A percentile compares a stretch with the other conserved stretches of the same genome.
These are phyloP conservation scores for Ambrosia trifida DNA, from an alignment of 129 eudicot species.

Conservation along the genomic window DNA sequence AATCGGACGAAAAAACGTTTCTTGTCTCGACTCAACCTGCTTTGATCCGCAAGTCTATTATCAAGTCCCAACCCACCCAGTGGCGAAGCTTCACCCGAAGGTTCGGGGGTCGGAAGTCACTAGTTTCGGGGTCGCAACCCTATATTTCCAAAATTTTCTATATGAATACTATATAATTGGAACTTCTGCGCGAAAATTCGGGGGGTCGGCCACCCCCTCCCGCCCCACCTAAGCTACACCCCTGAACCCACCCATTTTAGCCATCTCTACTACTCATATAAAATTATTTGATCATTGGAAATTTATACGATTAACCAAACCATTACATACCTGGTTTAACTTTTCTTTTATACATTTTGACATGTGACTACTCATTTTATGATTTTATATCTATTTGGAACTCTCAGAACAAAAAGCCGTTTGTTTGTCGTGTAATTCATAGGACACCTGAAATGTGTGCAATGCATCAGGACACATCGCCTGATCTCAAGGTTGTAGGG, in stretches of 20 bases:
- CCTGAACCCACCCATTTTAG: conserved; percentile 4
- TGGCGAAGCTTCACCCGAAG: too few species aligned
- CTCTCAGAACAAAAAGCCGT: neutral
- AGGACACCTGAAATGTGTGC: conserved; percentile 95
- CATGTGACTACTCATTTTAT: neutral
- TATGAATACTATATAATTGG: too few species aligned
- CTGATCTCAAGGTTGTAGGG: conserved; percentile 79
- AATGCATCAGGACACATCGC: conserved; percentile 85
- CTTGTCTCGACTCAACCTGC: neutral
- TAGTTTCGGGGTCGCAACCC: too few species aligned
- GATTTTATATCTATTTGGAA: neutral
- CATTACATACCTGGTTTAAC: neutral
- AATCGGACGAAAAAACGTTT: neutral
- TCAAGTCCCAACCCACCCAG: too few species aligned
- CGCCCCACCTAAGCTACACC: too few species aligned
- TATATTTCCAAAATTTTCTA: too few species aligned
- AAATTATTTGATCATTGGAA: neutral
- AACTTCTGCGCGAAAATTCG: too few species aligned
- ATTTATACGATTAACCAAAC: neutral
- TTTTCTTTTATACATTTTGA: neutral
- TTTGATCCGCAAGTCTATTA: neutral
- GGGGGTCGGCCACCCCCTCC: too few species aligned
- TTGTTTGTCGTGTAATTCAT: conserved; percentile 28
- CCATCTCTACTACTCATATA: neutral
- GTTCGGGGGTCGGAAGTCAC: too few species aligned